A percentile compares a stretch with the other conserved stretches of the same genome.
Evolutionary conservation across 2,329 filamentous ascomycete species (phyloP).

Genomic region (Fusarium nematophilum): DNA sequence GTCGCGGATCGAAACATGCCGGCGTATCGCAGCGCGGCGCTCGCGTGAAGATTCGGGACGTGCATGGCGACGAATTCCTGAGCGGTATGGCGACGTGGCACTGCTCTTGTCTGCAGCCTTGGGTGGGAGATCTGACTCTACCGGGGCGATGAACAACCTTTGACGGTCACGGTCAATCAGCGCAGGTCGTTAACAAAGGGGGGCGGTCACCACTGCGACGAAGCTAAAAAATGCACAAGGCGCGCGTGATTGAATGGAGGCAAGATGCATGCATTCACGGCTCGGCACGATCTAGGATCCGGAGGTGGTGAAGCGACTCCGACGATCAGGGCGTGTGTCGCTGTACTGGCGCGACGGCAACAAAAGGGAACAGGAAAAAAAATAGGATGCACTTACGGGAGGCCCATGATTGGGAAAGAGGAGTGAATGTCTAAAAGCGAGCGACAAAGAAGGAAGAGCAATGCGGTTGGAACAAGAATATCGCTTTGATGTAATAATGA

Average conservation of each 20-base stretch:
- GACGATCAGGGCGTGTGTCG: constrained; percentile 37
- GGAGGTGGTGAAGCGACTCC: constrained; percentile 31
- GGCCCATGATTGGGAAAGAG: constrained; percentile 54
- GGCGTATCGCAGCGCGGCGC: constrained; percentile 45
- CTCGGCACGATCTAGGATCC: constrained; percentile 30
- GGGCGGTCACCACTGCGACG: constrained; percentile 23
- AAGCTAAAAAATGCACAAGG: constrained; percentile 24
- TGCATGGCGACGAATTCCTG: constrained; percentile 54
- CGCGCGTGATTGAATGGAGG: constrained; percentile 15
- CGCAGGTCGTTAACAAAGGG: constrained; percentile 9
- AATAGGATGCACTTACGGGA: constrained; percentile 56
- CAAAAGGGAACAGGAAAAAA: constrained; percentile 26
- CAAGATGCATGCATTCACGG: constrained; percentile 29
- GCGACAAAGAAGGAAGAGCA: constrained; percentile 10
- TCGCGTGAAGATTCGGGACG: constrained; percentile 50
- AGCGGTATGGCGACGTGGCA: constrained; percentile 49
- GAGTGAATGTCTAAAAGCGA: constrained; percentile 20
- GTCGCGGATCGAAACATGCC: constrained; percentile 44
- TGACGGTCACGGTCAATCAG: constrained; percentile 29
- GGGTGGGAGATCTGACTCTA: constrained; percentile 56
- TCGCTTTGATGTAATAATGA: too few species aligned
- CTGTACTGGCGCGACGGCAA: constrained; percentile 35
- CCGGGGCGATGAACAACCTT: constrained; percentile 60
- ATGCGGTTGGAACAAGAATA: constrained; percentile 3
- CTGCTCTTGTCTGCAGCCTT: constrained; percentile 49